Conservation (phyloP, 176 grass and related monocot genomes). For the Hsuehochloa calcarea region DNA sequence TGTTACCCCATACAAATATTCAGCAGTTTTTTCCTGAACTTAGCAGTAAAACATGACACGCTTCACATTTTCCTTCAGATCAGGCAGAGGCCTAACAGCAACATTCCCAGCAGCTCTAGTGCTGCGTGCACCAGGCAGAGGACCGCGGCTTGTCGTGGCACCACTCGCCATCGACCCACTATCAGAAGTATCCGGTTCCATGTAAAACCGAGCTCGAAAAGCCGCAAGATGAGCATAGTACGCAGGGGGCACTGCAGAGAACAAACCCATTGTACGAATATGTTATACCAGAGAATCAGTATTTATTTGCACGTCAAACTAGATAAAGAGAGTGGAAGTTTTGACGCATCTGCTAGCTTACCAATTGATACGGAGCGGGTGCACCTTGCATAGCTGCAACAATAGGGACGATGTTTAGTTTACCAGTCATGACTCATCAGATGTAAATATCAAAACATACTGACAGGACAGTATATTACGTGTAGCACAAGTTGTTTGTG, state of each 20-base stretch:
- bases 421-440: constrained; percentile 11
- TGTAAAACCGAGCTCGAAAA: constrained; percentile 62
- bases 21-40: neutral
- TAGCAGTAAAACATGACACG: constrained; percentile 74
- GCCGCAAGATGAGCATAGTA: constrained; percentile 64
- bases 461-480: constrained; percentile 35
- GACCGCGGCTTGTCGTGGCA: constrained; percentile 18
- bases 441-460: neutral
- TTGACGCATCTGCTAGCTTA: constrained; percentile 11
- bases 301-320: neutral
- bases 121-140: constrained; percentile 22
- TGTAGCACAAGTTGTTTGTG: constrained; percentile 82
- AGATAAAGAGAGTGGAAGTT: neutral
- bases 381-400: constrained; percentile 65
- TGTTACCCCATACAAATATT: neutral
- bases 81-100: constrained; percentile 56
- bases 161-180: constrained; percentile 48
- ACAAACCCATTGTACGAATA: neutral
- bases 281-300: neutral
- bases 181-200: constrained; percentile 53
- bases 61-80: constrained; percentile 62
- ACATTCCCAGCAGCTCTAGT: constrained; percentile 41
- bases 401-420: neutral
- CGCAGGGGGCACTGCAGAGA: constrained; percentile 55
- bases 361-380: constrained; percentile 64